A percentile compares a stretch with the other conserved stretches of the same genome.
These are phyloP conservation scores for Sugiyamaella paludigena DNA, from an alignment of 1,139 yeast genomes.

Conservation along the genomic window DNA sequence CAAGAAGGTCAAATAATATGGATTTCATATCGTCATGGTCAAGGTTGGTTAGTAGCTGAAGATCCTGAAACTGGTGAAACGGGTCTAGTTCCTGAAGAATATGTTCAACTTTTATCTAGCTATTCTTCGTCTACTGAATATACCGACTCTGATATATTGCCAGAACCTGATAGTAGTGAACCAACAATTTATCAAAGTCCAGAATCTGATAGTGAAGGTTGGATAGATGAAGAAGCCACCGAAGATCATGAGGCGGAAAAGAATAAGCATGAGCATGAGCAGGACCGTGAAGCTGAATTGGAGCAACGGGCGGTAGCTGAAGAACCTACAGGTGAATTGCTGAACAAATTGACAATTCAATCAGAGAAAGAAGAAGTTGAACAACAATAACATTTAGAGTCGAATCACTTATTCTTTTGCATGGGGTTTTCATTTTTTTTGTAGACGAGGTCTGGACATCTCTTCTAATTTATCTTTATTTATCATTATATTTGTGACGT, in stretches of 20 bases:
- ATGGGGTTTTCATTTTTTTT: no score
- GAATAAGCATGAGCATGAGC: background rate
- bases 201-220: slow-evolving; percentile 29
- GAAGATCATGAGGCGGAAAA: background rate
- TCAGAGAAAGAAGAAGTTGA: background rate
- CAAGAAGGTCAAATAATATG: slow-evolving; percentile 80
- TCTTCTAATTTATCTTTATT: no score
- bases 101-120: slow-evolving; percentile 56
- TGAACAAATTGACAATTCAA: background rate
- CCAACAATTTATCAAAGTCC: slow-evolving; percentile 22
- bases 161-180: slow-evolving; percentile 10
- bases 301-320: no score
- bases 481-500: no score
- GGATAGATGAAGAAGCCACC: slow-evolving; percentile 38
- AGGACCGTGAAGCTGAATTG: no score
- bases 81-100: slow-evolving; percentile 95
- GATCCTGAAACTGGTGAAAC: slow-evolving; percentile 76
- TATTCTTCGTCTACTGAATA: slow-evolving; percentile 28
- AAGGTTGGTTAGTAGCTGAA: slow-evolving; percentile 97
- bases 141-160: slow-evolving; percentile 8
- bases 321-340: no score
- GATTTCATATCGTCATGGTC: slow-evolving; percentile 90
- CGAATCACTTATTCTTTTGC: no score
- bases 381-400: background rate
- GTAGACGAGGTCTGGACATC: no score